A percentile compares a stretch with the other conserved stretches of the same genome.
phyloP scores from a whole-genome alignment of 2,329 filamentous ascomycete species.

The Fusarium poae region DNA sequence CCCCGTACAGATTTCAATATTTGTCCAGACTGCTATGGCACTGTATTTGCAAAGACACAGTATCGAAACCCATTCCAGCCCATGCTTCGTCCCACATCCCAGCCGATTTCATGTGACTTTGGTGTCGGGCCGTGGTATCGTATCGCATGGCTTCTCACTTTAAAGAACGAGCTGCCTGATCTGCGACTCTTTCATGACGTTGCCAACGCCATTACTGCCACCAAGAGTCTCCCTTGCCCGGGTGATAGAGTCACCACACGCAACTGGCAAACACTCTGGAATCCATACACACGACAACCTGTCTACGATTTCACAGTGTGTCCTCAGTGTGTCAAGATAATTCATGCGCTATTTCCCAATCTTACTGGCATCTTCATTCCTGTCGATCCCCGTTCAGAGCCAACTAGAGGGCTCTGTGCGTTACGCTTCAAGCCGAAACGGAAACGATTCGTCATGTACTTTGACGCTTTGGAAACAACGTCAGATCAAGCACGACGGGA shows the following conservation, averaged over 20 bases:
- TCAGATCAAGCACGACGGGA: constrained; percentile 64
- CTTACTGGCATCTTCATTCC: constrained; percentile 75
- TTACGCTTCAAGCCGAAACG: constrained; percentile 70
- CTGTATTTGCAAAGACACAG: constrained; percentile 75
- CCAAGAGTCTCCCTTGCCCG: constrained; percentile 68
- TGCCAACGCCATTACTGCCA: constrained; percentile 67
- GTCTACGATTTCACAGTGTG: constrained; percentile 82
- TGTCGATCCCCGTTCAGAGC: constrained; percentile 61
- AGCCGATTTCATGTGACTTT: constrained; percentile 80
- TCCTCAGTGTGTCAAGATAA: constrained; percentile 76
- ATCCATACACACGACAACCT: constrained; percentile 72
- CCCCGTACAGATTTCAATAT: constrained; percentile 80
- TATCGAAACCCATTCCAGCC: constrained; percentile 75
- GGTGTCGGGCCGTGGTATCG: constrained; percentile 83
- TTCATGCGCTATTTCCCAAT: constrained; percentile 80
- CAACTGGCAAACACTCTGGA: constrained; percentile 81
- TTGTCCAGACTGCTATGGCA: constrained; percentile 82
- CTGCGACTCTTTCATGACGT: constrained; percentile 78
- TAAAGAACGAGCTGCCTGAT: constrained; percentile 76
- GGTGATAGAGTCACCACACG: constrained; percentile 68
- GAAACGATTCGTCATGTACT: constrained; percentile 69
- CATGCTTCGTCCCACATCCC: constrained; percentile 68
- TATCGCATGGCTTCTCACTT: constrained; percentile 84
- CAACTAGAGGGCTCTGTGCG: constrained; percentile 71
- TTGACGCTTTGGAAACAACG: constrained; percentile 70